Evolutionary conservation across 345 rosid species (phyloP), one percentile per base, ranked within the genome.

Genomic region (Psidium friedrichsthalianum): DNA sequence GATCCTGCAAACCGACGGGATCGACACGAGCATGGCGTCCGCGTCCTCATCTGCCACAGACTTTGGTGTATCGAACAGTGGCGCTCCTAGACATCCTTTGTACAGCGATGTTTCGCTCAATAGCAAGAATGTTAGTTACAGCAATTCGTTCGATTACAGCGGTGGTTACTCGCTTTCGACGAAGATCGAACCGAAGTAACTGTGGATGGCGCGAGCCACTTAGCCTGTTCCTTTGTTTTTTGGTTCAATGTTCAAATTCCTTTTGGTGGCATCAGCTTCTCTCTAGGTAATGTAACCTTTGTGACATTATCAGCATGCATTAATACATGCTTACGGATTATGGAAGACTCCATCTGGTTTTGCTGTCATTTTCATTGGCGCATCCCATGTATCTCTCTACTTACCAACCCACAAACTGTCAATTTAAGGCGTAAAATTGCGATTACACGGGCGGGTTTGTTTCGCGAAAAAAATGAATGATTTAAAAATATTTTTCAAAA

Each of bases 11-110:
- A 91, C 91, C 47, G 95, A 94, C 59, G 95, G 96, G 36, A 83
- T 91, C 40, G 91, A 88, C 80, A 93, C 92, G n/a, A 92, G 92
- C 91, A 91, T 94, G 74, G 90, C 95, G 2, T 95, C 98, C 8
- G 94, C 98, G 11, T 92, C 98, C 15, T 97, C 99, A 1, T 95
- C 98, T 10, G 92, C 95, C 18, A 94, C 96, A 1, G 99, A 96
- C 53, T 93, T 97, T 57, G 96, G 90, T 54, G 91, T 86, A 55
- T 64, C 93, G 53, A 92, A 91, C 82, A 9, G 0, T 0, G 92
- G 87, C n/a, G 90, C 87, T 32, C 88, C 87, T 3, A 91, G 88
- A 85, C 90, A 93, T 58, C 95, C 94, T 86, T 94, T 94, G 51
- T 92, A 89, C 49, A 92, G 87, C 3, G 94, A 92, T 29, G 81